Evolutionary conservation across 495 filamentous ascomycete genomes (phyloP).

Genomic region (Lichenothelia convexa): DNA sequence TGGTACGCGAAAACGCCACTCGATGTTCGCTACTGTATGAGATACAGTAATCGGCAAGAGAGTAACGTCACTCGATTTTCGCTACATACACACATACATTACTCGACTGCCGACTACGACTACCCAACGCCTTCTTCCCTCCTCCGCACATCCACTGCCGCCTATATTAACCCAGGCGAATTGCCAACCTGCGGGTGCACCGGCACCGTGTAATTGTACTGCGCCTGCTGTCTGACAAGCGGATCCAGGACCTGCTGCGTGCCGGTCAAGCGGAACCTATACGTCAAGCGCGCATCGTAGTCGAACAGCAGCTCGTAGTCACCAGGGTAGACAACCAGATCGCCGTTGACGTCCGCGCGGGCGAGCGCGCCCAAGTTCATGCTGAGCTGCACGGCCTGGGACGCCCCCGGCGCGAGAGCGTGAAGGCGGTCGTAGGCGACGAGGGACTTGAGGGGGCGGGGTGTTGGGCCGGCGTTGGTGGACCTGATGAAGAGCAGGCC

Average conservation of each 20-base stretch:
- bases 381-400: neutral
- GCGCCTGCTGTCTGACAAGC: no score
- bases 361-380: slow-evolving; percentile 1
- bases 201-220: no score
- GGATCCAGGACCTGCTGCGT: neutral
- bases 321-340: slow-evolving; percentile 1
- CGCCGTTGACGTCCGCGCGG: slow-evolving; percentile 1
- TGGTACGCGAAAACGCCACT: no score
- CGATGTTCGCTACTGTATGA: no score
- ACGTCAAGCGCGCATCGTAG: slow-evolving; percentile 1
- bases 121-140: no score
- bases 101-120: no score
- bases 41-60: no score
- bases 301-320: slow-evolving; percentile 1
- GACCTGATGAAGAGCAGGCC: neutral
- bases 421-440: neutral
- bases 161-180: no score
- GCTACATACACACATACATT: no score
- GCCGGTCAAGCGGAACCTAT: neutral
- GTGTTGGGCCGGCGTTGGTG: neutral
- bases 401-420: neutral
- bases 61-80: no score
- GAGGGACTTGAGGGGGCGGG: slow-evolving; percentile 2
- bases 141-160: no score
- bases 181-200: no score